Evolutionary conservation across 306 rosid genomes (phyloP).

Genomic region (Vicia faba): DNA sequence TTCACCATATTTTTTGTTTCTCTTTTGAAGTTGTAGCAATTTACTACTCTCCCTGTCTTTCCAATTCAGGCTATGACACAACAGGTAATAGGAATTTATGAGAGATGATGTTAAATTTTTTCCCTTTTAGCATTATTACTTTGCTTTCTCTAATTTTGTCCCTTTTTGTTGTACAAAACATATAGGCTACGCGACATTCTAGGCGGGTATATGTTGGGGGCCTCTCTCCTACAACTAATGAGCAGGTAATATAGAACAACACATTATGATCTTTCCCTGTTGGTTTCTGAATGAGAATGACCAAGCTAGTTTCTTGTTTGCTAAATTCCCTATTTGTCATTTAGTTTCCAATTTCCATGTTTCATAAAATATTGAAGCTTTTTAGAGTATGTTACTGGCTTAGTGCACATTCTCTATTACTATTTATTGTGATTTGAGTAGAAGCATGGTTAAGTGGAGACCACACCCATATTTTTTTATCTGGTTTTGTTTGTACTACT

Average conservation of each 20-base stretch:
- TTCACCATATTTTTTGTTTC: slow-evolving; percentile 16
- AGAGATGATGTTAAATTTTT: neutral
- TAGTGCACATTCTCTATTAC: neutral
- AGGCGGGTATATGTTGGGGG: slow-evolving; percentile 98
- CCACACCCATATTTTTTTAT: neutral
- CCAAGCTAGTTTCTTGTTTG: slow-evolving; percentile 7
- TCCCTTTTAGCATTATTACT: neutral
- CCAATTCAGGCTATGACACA: slow-evolving; percentile 99
- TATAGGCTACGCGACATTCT: slow-evolving; percentile 96
- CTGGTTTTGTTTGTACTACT: slow-evolving; percentile 12
- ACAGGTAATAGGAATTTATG: slow-evolving; percentile 57
- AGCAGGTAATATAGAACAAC: slow-evolving; percentile 63
- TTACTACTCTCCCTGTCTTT: slow-evolving; percentile 89
- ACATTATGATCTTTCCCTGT: neutral
- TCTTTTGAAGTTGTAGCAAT: slow-evolving; percentile 56
- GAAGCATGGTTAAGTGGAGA: slow-evolving; percentile 3
- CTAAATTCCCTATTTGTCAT: neutral
- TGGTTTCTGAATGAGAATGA: slow-evolving; percentile 14
- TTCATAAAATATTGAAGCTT: slow-evolving; percentile 9
- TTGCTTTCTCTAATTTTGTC: slow-evolving; percentile 10
- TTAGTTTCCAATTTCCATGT: no score
- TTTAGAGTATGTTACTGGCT: slow-evolving; percentile 8
- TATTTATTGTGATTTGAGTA: neutral
- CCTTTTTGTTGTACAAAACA: slow-evolving; percentile 25
- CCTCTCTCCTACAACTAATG: slow-evolving; percentile 96